phyloP scores from a whole-genome alignment of 768 basidiomycete genomes.

The Trametes sanguinea region DNA sequence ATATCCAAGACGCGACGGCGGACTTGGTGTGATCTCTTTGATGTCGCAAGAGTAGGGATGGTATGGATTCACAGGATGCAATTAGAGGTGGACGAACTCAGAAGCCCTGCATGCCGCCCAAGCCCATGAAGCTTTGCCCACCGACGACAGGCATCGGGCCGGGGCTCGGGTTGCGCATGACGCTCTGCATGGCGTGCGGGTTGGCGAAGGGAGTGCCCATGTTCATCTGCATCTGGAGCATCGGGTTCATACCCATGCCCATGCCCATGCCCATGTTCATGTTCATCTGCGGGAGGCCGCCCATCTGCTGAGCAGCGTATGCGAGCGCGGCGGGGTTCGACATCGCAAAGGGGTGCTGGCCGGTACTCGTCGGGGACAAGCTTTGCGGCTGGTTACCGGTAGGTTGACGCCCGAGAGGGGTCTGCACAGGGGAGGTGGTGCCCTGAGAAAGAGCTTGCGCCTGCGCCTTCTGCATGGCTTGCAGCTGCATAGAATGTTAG shows the following conservation, averaged over 20 bases:
- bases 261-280: constrained; percentile 50
- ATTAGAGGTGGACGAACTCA: constrained; percentile 2
- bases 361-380: constrained; percentile 41
- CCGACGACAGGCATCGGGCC: constrained; percentile 42
- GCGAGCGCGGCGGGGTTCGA: constrained; percentile 53
- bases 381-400: constrained; percentile 34
- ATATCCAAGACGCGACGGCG: constrained; percentile 19
- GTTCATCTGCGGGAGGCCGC: constrained; percentile 54
- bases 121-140: constrained; percentile 35
- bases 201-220: constrained; percentile 55
- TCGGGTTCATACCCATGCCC: constrained; percentile 58
- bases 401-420: constrained; percentile 29
- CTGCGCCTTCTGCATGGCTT: constrained; percentile 73
- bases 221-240: constrained; percentile 64
- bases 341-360: constrained; percentile 51
- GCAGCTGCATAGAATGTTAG: constrained; percentile 50
- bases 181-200: constrained; percentile 81
- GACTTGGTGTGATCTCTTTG: neutral
- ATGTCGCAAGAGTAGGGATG: neutral
- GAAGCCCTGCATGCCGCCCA: constrained; percentile 35
- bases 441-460: constrained; percentile 26
- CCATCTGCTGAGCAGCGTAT: constrained; percentile 46
- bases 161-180: constrained; percentile 81
- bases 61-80: neutral
- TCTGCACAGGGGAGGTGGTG: constrained; percentile 35